Evolutionary conservation across 1,284 basidiomycete species (phyloP), one percentile per base, ranked within the genome.

Genomic region (Leccinum solheimii): DNA sequence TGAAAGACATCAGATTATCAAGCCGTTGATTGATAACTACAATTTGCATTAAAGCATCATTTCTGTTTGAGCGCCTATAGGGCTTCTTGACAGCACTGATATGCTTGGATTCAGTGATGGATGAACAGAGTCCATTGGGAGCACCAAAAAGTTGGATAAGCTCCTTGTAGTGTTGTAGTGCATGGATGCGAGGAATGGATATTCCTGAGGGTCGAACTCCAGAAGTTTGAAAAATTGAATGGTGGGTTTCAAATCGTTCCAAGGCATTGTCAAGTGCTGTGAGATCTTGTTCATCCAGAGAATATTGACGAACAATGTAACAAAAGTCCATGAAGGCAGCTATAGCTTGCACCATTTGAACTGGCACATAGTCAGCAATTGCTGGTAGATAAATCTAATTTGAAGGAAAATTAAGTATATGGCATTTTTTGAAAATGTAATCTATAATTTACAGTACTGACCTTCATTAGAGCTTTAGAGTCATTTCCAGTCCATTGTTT

Each of bases 281-380:
- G 2, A 43, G 40, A 43, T 43, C 40, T 43, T 43, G 40, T 2
- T 43, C 40, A 19, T 51, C 14, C 11, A 49, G 3, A 13, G 49
- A 51, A 6, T 23, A 51, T 27, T 51, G 16, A 2, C 26, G 16
- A 19, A 51, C 49, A 51, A 6, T 19, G 26, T 64, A 64, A 19
- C 58, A 64, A 40, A 65, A 65, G 32, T 65, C 56, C 14, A 65
- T 21, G 32, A 65, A 65, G 1, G 64, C 49, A 8, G n/a, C 11
- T 26, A 65, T 38, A 5, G 58, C 43, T 30, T 55, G 55, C 7
- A 64, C 62, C 62, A 63, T 64, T 32, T 57, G n/a, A n/a, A 19
- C n/a, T 10, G 62, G 64, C 7, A 65, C 53, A 54, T 64, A 43
- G 4, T 54, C 64, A 5, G 26, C 66, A 7, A 73, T 60, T 14